phyloP scores from a whole-genome alignment of 371 early-diverging fungal species.

The Syncephalastrum contaminatum region DNA sequence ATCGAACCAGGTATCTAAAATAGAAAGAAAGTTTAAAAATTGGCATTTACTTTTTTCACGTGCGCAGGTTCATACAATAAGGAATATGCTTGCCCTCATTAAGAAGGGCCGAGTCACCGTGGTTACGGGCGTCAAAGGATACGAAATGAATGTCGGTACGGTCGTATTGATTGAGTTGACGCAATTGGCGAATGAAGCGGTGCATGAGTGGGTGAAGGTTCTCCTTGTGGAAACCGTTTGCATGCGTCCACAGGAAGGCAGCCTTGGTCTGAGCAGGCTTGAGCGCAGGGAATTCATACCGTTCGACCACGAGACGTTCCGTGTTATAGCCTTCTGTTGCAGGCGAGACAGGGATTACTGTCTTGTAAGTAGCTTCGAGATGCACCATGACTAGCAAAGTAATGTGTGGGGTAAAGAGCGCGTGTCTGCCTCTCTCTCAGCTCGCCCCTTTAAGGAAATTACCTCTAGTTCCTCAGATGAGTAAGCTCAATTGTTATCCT shows the following conservation, averaged over 20 bases:
- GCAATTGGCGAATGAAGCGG: slow-evolving; percentile 13
- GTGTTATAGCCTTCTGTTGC: slow-evolving; percentile 15
- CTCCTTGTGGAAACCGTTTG: slow-evolving; percentile 42
- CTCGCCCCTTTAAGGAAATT: no score
- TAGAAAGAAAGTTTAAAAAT: background rate
- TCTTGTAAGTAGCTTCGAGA: no score
- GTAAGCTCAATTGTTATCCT: no score
- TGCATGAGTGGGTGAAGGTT: slow-evolving; percentile 32
- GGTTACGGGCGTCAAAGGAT: slow-evolving; percentile 37
- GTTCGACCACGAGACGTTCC: slow-evolving; percentile 21
- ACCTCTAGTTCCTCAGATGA: no score
- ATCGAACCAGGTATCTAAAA: slow-evolving; percentile 33
- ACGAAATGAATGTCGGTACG: slow-evolving; percentile 23
- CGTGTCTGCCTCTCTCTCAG: no score
- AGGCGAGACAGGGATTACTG: slow-evolving; percentile 17
- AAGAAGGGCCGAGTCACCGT: slow-evolving; percentile 36
- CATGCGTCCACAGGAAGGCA: slow-evolving; percentile 31
- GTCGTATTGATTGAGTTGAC: slow-evolving; percentile 20
- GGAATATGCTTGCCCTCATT: slow-evolving; percentile 20
- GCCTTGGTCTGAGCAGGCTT: slow-evolving; percentile 11
- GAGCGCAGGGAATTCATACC: slow-evolving; percentile 20
- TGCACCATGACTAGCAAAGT: no score
- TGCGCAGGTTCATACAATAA: slow-evolving; percentile 14
- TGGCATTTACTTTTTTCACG: no score
- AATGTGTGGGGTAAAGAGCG: no score